Percentiles rank a stretch among this genome's conserved stretches.
These are phyloP conservation scores for Dothideomycetes sp. DNA, from an alignment of 2,329 filamentous ascomycete species.

Conservation along the genomic window DNA sequence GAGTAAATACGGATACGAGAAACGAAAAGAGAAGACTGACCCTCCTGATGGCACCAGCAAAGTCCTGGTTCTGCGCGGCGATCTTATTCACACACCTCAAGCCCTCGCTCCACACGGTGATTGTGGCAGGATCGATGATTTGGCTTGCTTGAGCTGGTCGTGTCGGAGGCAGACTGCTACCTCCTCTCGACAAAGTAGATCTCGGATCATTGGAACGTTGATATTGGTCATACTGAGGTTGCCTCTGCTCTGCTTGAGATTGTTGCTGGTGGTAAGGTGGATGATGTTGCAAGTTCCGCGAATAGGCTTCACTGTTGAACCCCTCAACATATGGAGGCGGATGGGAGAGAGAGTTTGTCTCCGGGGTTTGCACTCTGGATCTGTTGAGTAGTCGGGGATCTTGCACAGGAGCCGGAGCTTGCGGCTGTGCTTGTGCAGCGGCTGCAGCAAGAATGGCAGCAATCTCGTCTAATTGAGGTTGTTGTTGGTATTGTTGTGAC, in stretches of 20 bases:
- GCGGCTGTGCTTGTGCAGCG: neutral
- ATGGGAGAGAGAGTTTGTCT: slow-evolving; percentile 1
- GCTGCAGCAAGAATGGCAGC: neutral
- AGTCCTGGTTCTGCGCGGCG: slow-evolving; percentile 31
- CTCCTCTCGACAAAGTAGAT: neutral
- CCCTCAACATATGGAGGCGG: slow-evolving; percentile 1
- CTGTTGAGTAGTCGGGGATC: neutral
- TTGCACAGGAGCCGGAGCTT: neutral
- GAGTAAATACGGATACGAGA: neutral
- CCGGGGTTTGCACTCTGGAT: neutral
- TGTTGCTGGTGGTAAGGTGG: too few species aligned
- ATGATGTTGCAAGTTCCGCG: neutral
- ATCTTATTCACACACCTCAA: slow-evolving; percentile 37
- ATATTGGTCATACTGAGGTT: too few species aligned
- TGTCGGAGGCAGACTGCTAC: neutral
- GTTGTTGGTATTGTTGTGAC: slow-evolving; percentile 3
- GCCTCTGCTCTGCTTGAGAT: too few species aligned
- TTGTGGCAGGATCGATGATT: slow-evolving; percentile 34
- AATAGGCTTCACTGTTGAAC: neutral
- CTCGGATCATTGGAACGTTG: neutral
- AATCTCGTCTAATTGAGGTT: neutral
- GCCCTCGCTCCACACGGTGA: slow-evolving; percentile 37
- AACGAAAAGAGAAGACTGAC: slow-evolving; percentile 16
- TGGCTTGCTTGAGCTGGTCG: slow-evolving; percentile 1
- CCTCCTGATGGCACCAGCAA: slow-evolving; percentile 28